Base-by-base conservation (phyloP, 2,329 filamentous ascomycete species). In the Exserohilum turcica region DNA sequence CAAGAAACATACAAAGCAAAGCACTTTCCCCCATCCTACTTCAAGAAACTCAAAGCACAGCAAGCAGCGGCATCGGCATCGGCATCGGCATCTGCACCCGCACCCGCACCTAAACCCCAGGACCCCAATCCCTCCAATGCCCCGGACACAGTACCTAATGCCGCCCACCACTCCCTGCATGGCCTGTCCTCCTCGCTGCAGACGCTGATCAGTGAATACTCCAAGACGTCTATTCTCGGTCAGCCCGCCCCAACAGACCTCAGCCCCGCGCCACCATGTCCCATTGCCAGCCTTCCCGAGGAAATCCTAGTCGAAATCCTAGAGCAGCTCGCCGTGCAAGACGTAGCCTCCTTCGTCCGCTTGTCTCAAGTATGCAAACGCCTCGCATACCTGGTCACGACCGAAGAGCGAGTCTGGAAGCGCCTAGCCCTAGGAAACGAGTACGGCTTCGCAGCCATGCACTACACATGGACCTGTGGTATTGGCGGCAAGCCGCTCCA, bases 1-100 rank as follows among this genome's bases (percentile, higher is more conserved):
- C 92, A 99, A 73, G 85, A 90, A 66, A 82, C 84, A 51, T 99
- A 97, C 78, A 90, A 90, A 66, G 88, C 91, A 67, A 97, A 97
- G 77, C 87, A 97, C 76, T 97, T 94, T 67, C 89, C 92, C 2
- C 80, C 84, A 33, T 82, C 84, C 8, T 76, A 73, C 29, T 80
- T 78, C 61, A 76, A 79, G 31, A 59, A 59, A 12, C 28, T 35
- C 76, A 62, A 56, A 15, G 50, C 50, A 21, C 54, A 51, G 48
- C 52, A 51, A 28, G 38, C 43, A 19, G 40, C 56, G 18, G 36
- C 35, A 3, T 6, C 55, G 4, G 31, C 31, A 45, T 8, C 54
- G 39, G 27, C 48, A 18, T 49, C 57, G 47, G 19, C 45, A 42
- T 29, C 38, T 32, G 37, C 37, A 13, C 86, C 76, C 77, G 33